phyloP scores from a whole-genome alignment of 1,284 basidiomycete genomes.

The Moniliophthora roreri region DNA sequence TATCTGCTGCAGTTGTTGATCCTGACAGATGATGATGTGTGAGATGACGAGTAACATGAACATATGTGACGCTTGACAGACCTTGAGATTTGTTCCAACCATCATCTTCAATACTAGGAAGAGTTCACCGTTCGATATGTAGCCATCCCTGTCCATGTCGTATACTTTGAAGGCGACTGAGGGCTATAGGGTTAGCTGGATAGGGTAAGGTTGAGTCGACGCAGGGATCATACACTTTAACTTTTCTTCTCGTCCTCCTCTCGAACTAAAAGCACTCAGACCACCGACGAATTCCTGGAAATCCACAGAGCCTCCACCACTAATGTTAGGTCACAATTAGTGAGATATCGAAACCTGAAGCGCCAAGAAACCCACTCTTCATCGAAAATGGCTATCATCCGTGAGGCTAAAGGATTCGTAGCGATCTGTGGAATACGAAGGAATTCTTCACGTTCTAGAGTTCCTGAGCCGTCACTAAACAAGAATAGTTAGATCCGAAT shows the following conservation, averaged over 20 bases:
- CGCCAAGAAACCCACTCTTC: constrained; percentile 74
- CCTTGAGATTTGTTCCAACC: constrained; percentile 98
- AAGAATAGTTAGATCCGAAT: neutral
- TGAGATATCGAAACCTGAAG: neutral
- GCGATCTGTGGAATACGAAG: constrained; percentile 98
- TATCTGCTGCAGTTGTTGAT: constrained; percentile 98
- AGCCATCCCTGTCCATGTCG: constrained; percentile 97
- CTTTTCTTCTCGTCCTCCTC: constrained; percentile 96
- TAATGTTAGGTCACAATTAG: constrained; percentile 34
- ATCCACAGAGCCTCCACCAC: constrained; percentile 97
- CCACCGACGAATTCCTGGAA: constrained; percentile 99
- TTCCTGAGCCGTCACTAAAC: constrained; percentile 88
- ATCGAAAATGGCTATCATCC: constrained; percentile 99
- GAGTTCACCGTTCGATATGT: constrained; percentile 98
- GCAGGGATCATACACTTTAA: constrained; percentile 74
- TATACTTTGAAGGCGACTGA: constrained; percentile 98
- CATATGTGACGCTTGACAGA: constrained; percentile 28
- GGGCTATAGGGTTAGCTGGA: neutral
- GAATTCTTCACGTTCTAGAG: constrained; percentile 98
- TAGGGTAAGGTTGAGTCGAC: constrained; percentile 12
- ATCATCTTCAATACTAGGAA: constrained; percentile 99
- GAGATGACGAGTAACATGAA: constrained; percentile 3
- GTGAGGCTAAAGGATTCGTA: constrained; percentile 93
- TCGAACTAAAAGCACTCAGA: constrained; percentile 94
- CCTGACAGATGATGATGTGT: constrained; percentile 44